Percentiles rank a stretch among this genome's conserved stretches.
phyloP scores from a whole-genome alignment of 1,284 basidiomycete species.

The Malassezia cuniculi region DNA sequence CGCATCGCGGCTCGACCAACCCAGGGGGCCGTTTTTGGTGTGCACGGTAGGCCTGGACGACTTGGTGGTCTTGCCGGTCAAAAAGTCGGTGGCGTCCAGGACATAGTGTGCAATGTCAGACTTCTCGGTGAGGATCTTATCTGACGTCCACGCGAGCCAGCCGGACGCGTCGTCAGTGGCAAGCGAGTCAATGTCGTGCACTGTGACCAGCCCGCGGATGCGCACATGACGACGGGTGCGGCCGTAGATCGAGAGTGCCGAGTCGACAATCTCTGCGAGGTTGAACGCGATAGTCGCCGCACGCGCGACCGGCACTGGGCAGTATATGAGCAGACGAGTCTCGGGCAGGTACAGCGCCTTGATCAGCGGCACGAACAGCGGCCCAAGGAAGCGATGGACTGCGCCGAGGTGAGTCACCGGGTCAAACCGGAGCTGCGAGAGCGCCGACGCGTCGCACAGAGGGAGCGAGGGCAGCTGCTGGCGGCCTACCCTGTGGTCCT shows the following conservation, averaged over 20 bases:
- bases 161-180: not conserved
- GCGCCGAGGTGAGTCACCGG: conserved; percentile 13
- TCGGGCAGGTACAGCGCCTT: conserved; percentile 7
- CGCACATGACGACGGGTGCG: conserved; percentile 1
- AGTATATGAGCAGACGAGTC: conserved; percentile 10
- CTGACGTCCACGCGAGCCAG: conserved; percentile 15
- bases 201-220: conserved; percentile 3
- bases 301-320: conserved; percentile 11
- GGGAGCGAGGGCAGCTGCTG: not conserved
- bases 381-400: conserved; percentile 10
- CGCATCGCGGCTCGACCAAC: conserved; percentile 6
- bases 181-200: conserved; percentile 6
- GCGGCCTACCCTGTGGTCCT: not conserved
- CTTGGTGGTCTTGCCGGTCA: not conserved
- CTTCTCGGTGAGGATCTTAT: conserved; percentile 9
- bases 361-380: conserved; percentile 6
- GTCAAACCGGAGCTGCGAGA: conserved; percentile 8
- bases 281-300: conserved; percentile 11
- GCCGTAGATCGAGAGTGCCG: conserved; percentile 6
- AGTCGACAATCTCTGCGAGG: conserved; percentile 10
- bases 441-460: not conserved
- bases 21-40: not conserved
- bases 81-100: conserved; percentile 9
- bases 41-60: not conserved
- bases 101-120: conserved; percentile 2